Evolutionary conservation across 2,329 filamentous ascomycete genomes (phyloP), one percentile per base, ranked within the genome.

Genomic region (Aspergillus caelatus): DNA sequence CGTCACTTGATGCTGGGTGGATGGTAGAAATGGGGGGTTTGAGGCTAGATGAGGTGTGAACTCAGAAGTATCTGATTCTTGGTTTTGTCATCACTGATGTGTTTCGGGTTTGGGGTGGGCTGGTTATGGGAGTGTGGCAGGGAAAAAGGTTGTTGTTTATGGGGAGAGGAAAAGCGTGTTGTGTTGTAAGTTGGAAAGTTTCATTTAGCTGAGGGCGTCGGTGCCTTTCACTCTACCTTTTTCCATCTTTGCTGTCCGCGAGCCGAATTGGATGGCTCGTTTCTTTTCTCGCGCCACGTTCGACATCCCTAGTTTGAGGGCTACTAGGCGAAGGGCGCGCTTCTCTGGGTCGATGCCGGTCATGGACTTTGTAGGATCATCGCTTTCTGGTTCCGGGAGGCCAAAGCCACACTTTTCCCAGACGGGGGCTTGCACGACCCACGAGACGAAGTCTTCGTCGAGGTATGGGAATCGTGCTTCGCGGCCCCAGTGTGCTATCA

Each of bases 391-490:
- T 9, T 70, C 71, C 4, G 70, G 67, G 46, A 84, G 82, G n/a
- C 85, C 87, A 75, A 97, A 98, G 53, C 94, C 93, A 71, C 93
- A 97, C 75, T 98, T 98, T 63, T 92, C 87, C 85, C 88, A 92
- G 0, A 94, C 89, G 0, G 93, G 91, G 28, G 85, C 82, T 50
- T 82, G 82, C 30, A 98, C 85, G 8, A 92, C 91, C 87, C 93
- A 95, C 30, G 83, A 83, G n/a, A 97, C 89, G 52, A 99, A 85
- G 3, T 86, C 83, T 77, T 99, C 95, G 65, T 98, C 95, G 0
- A 99, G 85, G 72, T 88, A 99, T 0, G 96, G 95, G 74, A 96
- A 97, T 41, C 95, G 87, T 36, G 91, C 91, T 78, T 99, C 95
- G 65, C 89, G 90, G 16, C 91, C 88, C 91, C 94, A 98, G 73